Evolutionary conservation across 2,329 filamentous ascomycete species (phyloP).

Genomic region (Graphilbum sp.): DNA sequence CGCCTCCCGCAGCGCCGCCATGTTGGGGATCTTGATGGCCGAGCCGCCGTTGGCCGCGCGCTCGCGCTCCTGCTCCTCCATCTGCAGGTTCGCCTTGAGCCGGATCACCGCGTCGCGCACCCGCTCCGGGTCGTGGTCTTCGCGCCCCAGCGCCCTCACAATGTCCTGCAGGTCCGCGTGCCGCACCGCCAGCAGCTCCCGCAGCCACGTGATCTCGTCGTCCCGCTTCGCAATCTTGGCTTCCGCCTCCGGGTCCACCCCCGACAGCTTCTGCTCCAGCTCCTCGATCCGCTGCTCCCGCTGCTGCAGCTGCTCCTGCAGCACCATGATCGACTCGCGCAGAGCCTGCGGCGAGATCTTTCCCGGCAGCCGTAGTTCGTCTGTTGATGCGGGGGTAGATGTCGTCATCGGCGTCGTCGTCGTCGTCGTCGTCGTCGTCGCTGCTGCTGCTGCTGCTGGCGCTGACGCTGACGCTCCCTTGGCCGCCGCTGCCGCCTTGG

Average conservation of each 20-base stretch:
- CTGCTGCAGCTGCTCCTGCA: constrained; percentile 92
- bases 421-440: constrained; percentile 11
- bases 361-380: constrained; percentile 44
- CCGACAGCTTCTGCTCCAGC: constrained; percentile 55
- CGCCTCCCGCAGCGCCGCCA: constrained; percentile 55
- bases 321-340: constrained; percentile 85
- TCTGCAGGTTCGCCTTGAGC: constrained; percentile 84
- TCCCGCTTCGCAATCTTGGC: constrained; percentile 79
- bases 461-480: constrained; percentile 12
- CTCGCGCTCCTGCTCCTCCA: constrained; percentile 94
- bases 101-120: constrained; percentile 87
- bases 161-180: constrained; percentile 88
- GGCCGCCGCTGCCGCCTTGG: constrained; percentile 2
- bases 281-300: constrained; percentile 81
- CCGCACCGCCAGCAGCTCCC: constrained; percentile 79
- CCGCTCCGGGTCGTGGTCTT: constrained; percentile 58
- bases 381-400: no score
- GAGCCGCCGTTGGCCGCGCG: constrained; percentile 59
- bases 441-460: constrained; percentile 10
- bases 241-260: constrained; percentile 60
- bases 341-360: constrained; percentile 90
- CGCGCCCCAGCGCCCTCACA: constrained; percentile 59
- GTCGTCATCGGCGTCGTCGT: constrained; percentile 19
- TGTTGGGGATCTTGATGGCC: constrained; percentile 42
- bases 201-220: constrained; percentile 86